Evolutionary conservation across 2,329 filamentous ascomycete species (phyloP).

Genomic region (Drechslerella stenobrocha): DNA sequence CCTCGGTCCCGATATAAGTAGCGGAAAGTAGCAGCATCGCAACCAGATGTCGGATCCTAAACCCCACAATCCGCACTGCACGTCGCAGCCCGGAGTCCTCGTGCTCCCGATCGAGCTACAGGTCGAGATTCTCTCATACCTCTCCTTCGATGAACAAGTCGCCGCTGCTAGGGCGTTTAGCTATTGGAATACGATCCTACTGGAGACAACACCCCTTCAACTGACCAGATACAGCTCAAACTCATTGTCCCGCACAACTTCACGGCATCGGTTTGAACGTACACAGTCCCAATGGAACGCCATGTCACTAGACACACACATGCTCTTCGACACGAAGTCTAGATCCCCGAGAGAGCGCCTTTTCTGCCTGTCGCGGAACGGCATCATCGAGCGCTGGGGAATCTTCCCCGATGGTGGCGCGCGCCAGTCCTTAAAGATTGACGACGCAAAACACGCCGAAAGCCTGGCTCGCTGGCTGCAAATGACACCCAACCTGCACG

Average conservation of each 20-base stretch:
- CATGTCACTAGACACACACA: slow-evolving; percentile 3
- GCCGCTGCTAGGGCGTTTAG: slow-evolving; percentile 2
- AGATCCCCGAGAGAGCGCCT: slow-evolving; percentile 6
- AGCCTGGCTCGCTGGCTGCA: too few species aligned
- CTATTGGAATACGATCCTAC: slow-evolving; percentile 4
- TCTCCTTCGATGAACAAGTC: slow-evolving; percentile 26
- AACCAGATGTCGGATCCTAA: too few species aligned
- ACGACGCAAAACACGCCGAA: too few species aligned
- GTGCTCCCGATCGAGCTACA: slow-evolving; percentile 16
- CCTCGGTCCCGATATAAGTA: too few species aligned
- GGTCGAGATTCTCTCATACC: slow-evolving; percentile 17
- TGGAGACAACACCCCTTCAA: slow-evolving; percentile 8
- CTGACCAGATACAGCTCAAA: slow-evolving; percentile 14
- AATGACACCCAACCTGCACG: too few species aligned
- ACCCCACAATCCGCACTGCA: background rate
- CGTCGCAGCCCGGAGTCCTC: slow-evolving; percentile 5
- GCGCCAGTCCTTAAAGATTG: background rate
- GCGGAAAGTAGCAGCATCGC: too few species aligned
- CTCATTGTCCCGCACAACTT: background rate
- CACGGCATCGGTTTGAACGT: background rate
- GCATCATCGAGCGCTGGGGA: slow-evolving; percentile 6
- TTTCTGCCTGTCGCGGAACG: slow-evolving; percentile 4
- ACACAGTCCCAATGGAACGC: background rate
- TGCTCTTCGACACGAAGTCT: background rate
- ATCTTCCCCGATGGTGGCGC: background rate